Base-by-base conservation (phyloP, 192 early-diverging fungal genomes). In the Mortierella claussenii region DNA sequence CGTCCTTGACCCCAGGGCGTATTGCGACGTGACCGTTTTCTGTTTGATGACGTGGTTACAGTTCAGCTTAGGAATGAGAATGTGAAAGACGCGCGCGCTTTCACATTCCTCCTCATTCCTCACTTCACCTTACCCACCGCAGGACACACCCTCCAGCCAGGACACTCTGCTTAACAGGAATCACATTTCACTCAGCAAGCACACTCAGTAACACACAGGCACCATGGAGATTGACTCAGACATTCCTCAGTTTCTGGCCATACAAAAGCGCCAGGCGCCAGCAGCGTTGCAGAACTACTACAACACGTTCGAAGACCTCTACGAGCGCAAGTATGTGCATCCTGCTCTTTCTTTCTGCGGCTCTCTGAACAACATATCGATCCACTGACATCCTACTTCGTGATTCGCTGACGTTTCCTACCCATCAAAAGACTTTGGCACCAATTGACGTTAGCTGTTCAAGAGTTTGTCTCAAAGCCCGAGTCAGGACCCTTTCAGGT, bases 311-410 rank as follows among this genome's bases (percentile, higher is more conserved):
- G 95, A 95, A 58, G 93, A 95, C 49, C 83, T 96, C 23, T 96
- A 98, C 74, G 98, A 98, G 81, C 83, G 89, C 70, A 99, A 98
- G 96, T 95, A 90, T 68, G 89, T 40, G 13, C 37, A 10, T 40
- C 37, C 37, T 40, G 7, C 37, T 10, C 13, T 13, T 40, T 40
- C n/a, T n/a, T n/a, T n/a, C n/a, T n/a, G n/a, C n/a, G n/a, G n/a
- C n/a, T n/a, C n/a, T n/a, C n/a, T n/a, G n/a, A n/a, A n/a, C n/a
- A n/a, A n/a, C n/a, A n/a, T n/a, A n/a, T n/a, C n/a, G n/a, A n/a
- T n/a, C n/a, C n/a, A n/a, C n/a, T n/a, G n/a, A n/a, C n/a, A n/a
- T n/a, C n/a, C n/a, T n/a, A n/a, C n/a, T n/a, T n/a, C n/a, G n/a
- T n/a, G n/a, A n/a, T n/a, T n/a, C n/a, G n/a, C 17, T 40, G n/a